Percentiles rank a stretch among this genome's conserved stretches.
Conservation (phyloP, 345 rosid species). For the Euclidium syriacum region DNA sequence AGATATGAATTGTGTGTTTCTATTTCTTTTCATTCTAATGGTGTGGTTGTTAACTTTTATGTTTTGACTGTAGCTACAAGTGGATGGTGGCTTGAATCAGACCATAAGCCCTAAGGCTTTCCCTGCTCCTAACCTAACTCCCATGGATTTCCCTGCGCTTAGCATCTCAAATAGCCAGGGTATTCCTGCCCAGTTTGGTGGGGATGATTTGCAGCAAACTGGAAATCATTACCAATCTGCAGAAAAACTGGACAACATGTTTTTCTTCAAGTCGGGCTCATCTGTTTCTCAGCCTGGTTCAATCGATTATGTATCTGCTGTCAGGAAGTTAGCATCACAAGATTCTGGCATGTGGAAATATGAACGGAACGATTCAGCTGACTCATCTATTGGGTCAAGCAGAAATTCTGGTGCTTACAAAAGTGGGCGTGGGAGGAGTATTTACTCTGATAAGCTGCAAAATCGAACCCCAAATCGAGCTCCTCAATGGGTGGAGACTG, state of each 20-base stretch:
- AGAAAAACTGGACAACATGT: constrained; percentile 70
- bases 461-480: constrained; percentile 63
- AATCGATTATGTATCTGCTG: constrained; percentile 86
- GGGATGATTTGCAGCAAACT: constrained; percentile 65
- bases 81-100: constrained; percentile 73
- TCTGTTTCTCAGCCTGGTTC: constrained; percentile 55
- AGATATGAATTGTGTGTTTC: background rate
- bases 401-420: constrained; percentile 60
- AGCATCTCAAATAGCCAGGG: constrained; percentile 51
- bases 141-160: constrained; percentile 87
- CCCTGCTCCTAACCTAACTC: constrained; percentile 67
- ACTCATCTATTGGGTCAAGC: constrained; percentile 77
- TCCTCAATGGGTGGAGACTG: constrained; percentile 97
- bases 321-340: constrained; percentile 76
- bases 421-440: constrained; percentile 62
- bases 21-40: background rate
- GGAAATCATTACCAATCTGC: constrained; percentile 53
- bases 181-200: constrained; percentile 52
- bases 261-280: constrained; percentile 63
- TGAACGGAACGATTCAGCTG: constrained; percentile 68
- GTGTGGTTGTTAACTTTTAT: constrained; percentile 10
- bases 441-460: constrained; percentile 60
- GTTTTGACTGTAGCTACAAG: constrained; percentile 70
- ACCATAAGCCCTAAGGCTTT: constrained; percentile 60
- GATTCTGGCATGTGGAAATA: constrained; percentile 89